Conservation (phyloP, 305 asterid genomes). For the Galium porrigens region DNA sequence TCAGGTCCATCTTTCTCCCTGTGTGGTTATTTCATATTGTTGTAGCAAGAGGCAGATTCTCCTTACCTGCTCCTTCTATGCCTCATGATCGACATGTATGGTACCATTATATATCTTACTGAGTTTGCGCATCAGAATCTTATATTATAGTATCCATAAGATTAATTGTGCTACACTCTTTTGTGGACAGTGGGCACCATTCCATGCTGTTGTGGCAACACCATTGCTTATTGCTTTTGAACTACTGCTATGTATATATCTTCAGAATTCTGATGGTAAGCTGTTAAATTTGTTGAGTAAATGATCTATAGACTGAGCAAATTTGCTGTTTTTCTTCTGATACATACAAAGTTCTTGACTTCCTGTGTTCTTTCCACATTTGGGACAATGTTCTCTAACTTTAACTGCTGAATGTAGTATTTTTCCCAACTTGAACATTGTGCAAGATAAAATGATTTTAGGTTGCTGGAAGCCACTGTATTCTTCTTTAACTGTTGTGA, state of each 20-base stretch:
- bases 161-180: constrained; percentile 19
- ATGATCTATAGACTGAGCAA: neutral
- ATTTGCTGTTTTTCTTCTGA: neutral
- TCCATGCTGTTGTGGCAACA: constrained; percentile 69
- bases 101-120: constrained; percentile 5
- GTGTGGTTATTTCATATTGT: constrained; percentile 88
- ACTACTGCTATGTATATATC: constrained; percentile 75
- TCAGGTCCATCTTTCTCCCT: constrained; percentile 70
- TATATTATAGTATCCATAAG: constrained; percentile 9
- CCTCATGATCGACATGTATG: constrained; percentile 88
- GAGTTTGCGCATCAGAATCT: neutral
- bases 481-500: neutral
- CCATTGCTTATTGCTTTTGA: constrained; percentile 90
- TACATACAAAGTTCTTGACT: neutral
- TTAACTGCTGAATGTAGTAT: neutral
- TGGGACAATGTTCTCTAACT: neutral
- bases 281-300: constrained; percentile 14
- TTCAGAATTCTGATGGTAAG: constrained; percentile 48
- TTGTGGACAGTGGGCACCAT: constrained; percentile 81
- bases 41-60: constrained; percentile 92
- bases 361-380: neutral
- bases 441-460: neutral
- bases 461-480: neutral
- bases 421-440: neutral
- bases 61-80: constrained; percentile 92